Conservation (phyloP, 1,284 basidiomycete species). For the Ceratobasidium sp. region DNA sequence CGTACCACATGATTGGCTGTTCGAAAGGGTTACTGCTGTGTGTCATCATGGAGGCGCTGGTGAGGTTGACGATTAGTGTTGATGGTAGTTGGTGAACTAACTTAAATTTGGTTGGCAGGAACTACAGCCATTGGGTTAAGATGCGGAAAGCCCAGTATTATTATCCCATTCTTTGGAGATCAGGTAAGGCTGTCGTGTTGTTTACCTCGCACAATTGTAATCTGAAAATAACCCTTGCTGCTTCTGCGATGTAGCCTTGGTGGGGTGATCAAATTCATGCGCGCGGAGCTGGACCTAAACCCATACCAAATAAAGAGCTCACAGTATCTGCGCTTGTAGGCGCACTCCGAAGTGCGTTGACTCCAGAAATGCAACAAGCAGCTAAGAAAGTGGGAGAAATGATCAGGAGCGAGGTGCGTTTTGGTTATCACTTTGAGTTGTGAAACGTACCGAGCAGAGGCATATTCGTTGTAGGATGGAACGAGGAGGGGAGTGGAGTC, state of each 20-base stretch:
- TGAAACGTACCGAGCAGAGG: too few species aligned
- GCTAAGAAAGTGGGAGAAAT: conserved; percentile 63
- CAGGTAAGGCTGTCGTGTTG: conserved; percentile 60
- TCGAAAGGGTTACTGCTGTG: conserved; percentile 69
- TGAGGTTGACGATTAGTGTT: not conserved
- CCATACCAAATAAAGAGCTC: conserved; percentile 66
- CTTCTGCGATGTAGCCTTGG: conserved; percentile 50
- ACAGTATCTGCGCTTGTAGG: conserved; percentile 62
- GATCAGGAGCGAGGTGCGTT: conserved; percentile 63
- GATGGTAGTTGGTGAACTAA: not conserved
- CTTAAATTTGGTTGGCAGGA: conserved; percentile 60
- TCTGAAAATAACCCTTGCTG: not conserved
- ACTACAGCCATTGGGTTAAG: conserved; percentile 53
- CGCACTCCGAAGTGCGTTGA: conserved; percentile 64
- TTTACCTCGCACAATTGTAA: too few species aligned
- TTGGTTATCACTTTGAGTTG: conserved; percentile 1
- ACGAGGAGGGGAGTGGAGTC: conserved; percentile 62
- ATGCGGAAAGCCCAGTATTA: conserved; percentile 70
- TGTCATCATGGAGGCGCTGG: conserved; percentile 61
- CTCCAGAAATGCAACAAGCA: conserved; percentile 59
- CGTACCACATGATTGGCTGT: conserved; percentile 78
- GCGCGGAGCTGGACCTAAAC: conserved; percentile 70
- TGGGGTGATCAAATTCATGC: conserved; percentile 68
- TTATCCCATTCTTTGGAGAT: conserved; percentile 78
- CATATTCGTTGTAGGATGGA: conserved; percentile 58